Base-by-base conservation (phyloP, 768 basidiomycete genomes). In the Lactarius pseudohatsudake region DNA sequence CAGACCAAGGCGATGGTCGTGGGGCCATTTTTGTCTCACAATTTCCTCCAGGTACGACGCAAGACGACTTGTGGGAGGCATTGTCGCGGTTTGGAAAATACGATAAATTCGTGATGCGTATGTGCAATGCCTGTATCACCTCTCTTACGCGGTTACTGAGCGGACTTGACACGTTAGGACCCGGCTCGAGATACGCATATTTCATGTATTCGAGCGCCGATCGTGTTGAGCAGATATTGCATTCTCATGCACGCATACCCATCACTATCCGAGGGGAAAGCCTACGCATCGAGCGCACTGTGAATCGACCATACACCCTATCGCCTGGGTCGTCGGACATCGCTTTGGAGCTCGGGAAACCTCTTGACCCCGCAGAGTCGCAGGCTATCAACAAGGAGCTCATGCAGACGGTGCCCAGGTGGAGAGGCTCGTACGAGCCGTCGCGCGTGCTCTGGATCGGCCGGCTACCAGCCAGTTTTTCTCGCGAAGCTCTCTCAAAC, bases 401-500 rank as follows among this genome's bases (percentile, higher is more conserved):
- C 57, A 62, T 32, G 41, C n/a, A 15, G 36, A 59, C 57, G 13
- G 57, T 67, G 13, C 62, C 66, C 34, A 8, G 50, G 4, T 62
- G 62, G 62, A 62, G 20, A 45, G 66, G 66, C n/a, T 28, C 13
- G 15, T 38, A 22, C 3, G 62, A 22, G 22, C 62, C 62, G 7
- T 64, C 62, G 18, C 66, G 58, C 7, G 66, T 67, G 43, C 32
- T 67, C 26, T 67, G 66, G 66, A 26, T 67, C 41, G 66, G 66
- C 2, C 22, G 57, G 32, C 20, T 67, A 15, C 66, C 66, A 1
- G 1, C 2, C 0, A 3, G 18, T 13, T 28, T 66, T 1, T 26
- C 36, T 32, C 36, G 16, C 1, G 20, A 6, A 7, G 34, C 57
- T 34, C 65, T 69, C 32, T 16, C 26, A 20, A 53, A 56, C 11